Conservation (phyloP, 371 early-diverging fungal species). For the Mucor mucedo region DNA sequence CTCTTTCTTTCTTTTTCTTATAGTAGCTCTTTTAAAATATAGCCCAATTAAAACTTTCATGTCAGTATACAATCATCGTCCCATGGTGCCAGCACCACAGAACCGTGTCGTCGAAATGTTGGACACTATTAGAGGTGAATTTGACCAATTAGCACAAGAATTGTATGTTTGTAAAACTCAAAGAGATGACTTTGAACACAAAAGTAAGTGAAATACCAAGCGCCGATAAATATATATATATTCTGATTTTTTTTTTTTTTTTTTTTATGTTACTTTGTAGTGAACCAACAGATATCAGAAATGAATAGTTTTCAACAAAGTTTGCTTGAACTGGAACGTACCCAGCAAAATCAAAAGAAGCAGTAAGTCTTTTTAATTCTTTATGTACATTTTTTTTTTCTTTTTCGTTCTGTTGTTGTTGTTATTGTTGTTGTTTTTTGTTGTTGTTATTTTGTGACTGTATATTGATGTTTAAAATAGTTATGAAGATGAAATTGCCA, state of each 20-base stretch:
- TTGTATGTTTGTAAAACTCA: slow-evolving; percentile 75
- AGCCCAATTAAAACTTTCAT: slow-evolving; percentile 21
- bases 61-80: slow-evolving; percentile 85
- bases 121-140: slow-evolving; percentile 85
- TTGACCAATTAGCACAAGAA: slow-evolving; percentile 83
- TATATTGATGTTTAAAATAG: slow-evolving; percentile 20
- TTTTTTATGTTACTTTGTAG: slow-evolving; percentile 31
- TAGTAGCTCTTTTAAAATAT: background rate
- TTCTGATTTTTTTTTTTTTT: background rate
- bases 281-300: slow-evolving; percentile 80
- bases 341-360: slow-evolving; percentile 78
- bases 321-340: slow-evolving; percentile 80
- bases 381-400: no score
- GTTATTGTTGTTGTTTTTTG: background rate
- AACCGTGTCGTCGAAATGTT: slow-evolving; percentile 82
- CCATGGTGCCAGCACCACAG: slow-evolving; percentile 79
- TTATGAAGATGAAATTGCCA: slow-evolving; percentile 55
- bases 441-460: background rate
- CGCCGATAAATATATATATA: background rate
- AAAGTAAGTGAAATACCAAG: slow-evolving; percentile 61
- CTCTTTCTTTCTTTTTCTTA: background rate
- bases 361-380: slow-evolving; percentile 45
- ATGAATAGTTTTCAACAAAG: slow-evolving; percentile 81
- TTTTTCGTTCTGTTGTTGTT: background rate
- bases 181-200: slow-evolving; percentile 90